Conservation (phyloP, 192 early-diverging fungal species). For the Umbelopsis sp. region DNA sequence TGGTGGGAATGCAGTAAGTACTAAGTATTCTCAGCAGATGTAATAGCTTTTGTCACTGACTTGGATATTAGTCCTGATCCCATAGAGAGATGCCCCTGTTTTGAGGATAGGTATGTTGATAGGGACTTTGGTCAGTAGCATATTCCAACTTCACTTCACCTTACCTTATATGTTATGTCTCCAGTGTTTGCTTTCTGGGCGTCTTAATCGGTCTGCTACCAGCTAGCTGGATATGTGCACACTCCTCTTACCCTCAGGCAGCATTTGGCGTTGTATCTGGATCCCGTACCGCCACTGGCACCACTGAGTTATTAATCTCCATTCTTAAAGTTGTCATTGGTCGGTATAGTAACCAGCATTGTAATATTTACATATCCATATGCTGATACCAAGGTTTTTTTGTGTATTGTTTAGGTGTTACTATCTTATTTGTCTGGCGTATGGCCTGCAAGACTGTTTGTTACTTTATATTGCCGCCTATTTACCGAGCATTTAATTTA, state of each 20-base stretch:
- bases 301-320: background rate
- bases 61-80: constrained; percentile 58
- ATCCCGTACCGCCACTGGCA: background rate
- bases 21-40: no score
- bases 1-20: constrained; percentile 41
- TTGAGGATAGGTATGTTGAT: constrained; percentile 58
- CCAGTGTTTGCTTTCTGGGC: constrained; percentile 63
- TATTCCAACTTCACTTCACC: no score
- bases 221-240: constrained; percentile 55
- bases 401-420: constrained; percentile 40
- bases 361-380: background rate
- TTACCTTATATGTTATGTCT: background rate
- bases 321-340: constrained; percentile 25
- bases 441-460: constrained; percentile 48
- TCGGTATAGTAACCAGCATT: background rate
- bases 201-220: constrained; percentile 61
- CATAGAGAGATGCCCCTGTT: constrained; percentile 73
- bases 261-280: background rate
- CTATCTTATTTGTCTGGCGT: constrained; percentile 55
- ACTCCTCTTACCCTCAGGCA: constrained; percentile 34
- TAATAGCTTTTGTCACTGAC: background rate
- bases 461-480: constrained; percentile 50
- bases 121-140: background rate
- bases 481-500: constrained; percentile 55
- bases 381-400: background rate